Conservation (phyloP, 2,329 filamentous ascomycete genomes). For the Diplodia corticola region DNA sequence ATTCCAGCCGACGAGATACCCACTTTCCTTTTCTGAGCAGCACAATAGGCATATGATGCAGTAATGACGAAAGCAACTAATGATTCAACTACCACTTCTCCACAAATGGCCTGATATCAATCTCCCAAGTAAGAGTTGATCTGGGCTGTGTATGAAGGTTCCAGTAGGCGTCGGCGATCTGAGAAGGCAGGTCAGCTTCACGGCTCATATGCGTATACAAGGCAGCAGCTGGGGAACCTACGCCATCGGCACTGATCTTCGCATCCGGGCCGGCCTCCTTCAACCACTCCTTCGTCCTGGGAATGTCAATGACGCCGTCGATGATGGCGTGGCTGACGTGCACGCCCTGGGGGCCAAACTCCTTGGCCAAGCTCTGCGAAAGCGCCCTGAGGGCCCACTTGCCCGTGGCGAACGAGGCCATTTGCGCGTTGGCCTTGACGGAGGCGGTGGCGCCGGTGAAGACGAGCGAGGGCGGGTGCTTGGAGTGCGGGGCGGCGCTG, state of each 20-base stretch:
- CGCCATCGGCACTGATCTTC: conserved; percentile 73
- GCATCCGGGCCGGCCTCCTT: conserved; percentile 59
- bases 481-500: conserved; percentile 39
- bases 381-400: conserved; percentile 79
- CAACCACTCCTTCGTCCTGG: conserved; percentile 63
- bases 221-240: conserved; percentile 47
- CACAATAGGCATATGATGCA: not conserved
- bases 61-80: not conserved
- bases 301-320: conserved; percentile 83
- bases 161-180: conserved; percentile 90
- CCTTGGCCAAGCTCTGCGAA: conserved; percentile 72
- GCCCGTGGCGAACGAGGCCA: conserved; percentile 71
- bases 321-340: conserved; percentile 82
- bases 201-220: not conserved
- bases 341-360: conserved; percentile 81
- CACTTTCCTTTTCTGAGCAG: conserved; percentile 45
- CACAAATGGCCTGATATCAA: conserved; percentile 76
- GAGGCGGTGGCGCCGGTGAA: conserved; percentile 87
- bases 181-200: conserved; percentile 23
- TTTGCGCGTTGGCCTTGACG: conserved; percentile 67
- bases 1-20: conserved; percentile 44
- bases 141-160: conserved; percentile 76
- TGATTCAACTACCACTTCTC: conserved; percentile 71
- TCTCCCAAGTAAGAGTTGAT: conserved; percentile 77
- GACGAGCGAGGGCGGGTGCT: conserved; percentile 74